Evolutionary conservation across 768 basidiomycete species (phyloP), one percentile per base, ranked within the genome.

Genomic region (Lentinus tigrinus): DNA sequence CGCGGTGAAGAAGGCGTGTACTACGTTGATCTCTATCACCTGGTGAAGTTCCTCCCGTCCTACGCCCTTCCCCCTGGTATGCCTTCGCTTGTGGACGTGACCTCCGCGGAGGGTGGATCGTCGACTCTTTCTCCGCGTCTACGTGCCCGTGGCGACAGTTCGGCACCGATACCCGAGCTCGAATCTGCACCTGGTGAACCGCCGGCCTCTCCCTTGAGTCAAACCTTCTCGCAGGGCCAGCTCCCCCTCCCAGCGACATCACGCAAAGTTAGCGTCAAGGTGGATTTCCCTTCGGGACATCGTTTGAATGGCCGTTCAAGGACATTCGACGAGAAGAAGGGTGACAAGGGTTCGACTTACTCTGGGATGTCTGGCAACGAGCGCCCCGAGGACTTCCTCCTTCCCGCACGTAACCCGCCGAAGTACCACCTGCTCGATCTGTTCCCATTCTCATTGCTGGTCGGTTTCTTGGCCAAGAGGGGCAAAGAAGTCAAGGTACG

Each of bases 41-140:
- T 85, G 43, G 83, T 87, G 67, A 89, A 87, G 67, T 88, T 84
- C 68, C 78, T 91, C n/a, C 87, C 88, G 3, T 74, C 82, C 11
- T 87, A 86, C 62, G 78, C 80, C 1, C 70, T 86, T 4, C 84
- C 85, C 1, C 66, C 79, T 2, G 81, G 82, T 31, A 71, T 82
- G 53, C 82, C 74, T 36, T 77, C 77, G 28, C 59, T 58, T 36
- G 54, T 71, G 17, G 75, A 80, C 59, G 49, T 75, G 23, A 39
- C 47, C 21, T 54, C 61, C 14, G 21, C 46, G 31, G 54, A 51
- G 10, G 55, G 51, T 23, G 4, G 43, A 14, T 23, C 47, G 46
- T 61, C 55, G 16, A 43, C 31, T 2, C 55, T 40, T 37, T 61
- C 43, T 38, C 60, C 52, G n/a, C 40, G 21, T 8, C 52, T 28